phyloP scores from a whole-genome alignment of 768 basidiomycete genomes.

The Tephrocybe sp. region DNA sequence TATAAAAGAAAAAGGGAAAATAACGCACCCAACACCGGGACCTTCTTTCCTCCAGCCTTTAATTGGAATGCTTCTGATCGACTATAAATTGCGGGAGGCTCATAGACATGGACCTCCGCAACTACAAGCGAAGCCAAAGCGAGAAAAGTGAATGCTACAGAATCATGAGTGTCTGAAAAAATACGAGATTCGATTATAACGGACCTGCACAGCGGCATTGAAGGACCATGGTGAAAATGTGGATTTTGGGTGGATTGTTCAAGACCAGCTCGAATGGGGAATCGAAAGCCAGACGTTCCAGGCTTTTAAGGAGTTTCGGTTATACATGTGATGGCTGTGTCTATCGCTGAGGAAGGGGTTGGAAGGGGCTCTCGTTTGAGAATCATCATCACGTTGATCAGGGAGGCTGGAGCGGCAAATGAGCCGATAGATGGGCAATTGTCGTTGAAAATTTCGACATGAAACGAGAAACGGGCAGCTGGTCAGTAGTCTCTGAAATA shows the following conservation, averaged over 20 bases:
- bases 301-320: conserved; percentile 2
- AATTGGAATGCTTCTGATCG: conserved; percentile 10
- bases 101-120: conserved; percentile 13
- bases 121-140: conserved; percentile 6
- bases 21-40: conserved; percentile 13
- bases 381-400: background rate
- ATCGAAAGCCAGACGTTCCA: background rate
- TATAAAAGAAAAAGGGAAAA: background rate
- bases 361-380: background rate
- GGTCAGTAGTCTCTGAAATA: too few species aligned
- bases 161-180: background rate
- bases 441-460: too few species aligned
- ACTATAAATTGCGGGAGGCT: conserved; percentile 10
- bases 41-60: conserved; percentile 12
- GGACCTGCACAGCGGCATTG: conserved; percentile 18
- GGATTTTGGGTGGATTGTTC: background rate
- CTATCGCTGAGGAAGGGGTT: background rate
- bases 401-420: background rate
- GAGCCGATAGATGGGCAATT: too few species aligned
- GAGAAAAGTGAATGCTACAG: conserved; percentile 11
- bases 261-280: conserved; percentile 18
- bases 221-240: conserved; percentile 8
- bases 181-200: background rate
- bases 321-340: conserved; percentile 4
- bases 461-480: too few species aligned